A percentile compares a stretch with the other conserved stretches of the same genome.
Evolutionary conservation across 495 filamentous ascomycete genomes (phyloP).

Genomic region (Penicillium egyptiacum): DNA sequence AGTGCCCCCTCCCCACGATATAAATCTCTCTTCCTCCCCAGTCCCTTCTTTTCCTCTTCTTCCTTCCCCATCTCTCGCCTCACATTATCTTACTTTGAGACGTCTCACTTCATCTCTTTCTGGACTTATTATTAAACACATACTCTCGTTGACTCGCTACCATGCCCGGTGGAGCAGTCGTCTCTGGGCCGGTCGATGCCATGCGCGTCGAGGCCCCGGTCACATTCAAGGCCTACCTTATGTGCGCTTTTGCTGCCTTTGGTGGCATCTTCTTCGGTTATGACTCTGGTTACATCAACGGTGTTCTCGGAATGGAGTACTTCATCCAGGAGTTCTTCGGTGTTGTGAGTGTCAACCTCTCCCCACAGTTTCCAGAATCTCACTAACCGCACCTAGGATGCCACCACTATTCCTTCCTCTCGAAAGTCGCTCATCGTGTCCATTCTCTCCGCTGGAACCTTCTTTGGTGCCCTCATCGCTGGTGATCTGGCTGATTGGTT

Average conservation of each 20-base stretch:
- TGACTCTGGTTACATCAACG: constrained; percentile 56
- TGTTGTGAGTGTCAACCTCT: constrained; percentile 24
- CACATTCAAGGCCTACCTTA: constrained; percentile 60
- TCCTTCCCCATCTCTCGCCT: not conserved
- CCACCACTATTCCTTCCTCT: constrained; percentile 44
- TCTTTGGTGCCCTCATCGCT: constrained; percentile 71
- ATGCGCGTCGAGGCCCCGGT: constrained; percentile 60
- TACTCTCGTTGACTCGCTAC: constrained; percentile 8
- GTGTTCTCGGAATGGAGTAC: constrained; percentile 54
- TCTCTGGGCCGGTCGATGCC: constrained; percentile 32
- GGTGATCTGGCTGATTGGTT: constrained; percentile 68
- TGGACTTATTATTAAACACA: not conserved
- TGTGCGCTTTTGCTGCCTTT: constrained; percentile 60
- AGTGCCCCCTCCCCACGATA: not conserved
- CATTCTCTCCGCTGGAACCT: constrained; percentile 72
- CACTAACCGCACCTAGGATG: constrained; percentile 18
- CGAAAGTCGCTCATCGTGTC: constrained; percentile 66
- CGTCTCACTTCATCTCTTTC: not conserved
- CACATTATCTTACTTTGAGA: not conserved
- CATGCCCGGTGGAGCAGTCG: constrained; percentile 26
- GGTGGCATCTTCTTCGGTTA: constrained; percentile 60
- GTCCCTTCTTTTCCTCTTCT: constrained; percentile 1
- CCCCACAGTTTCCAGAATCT: not conserved
- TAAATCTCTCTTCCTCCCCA: constrained; percentile 5
- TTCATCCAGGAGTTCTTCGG: constrained; percentile 47